Conservation (phyloP, 1,139 yeast genomes). For the Geotrichum siamense region DNA sequence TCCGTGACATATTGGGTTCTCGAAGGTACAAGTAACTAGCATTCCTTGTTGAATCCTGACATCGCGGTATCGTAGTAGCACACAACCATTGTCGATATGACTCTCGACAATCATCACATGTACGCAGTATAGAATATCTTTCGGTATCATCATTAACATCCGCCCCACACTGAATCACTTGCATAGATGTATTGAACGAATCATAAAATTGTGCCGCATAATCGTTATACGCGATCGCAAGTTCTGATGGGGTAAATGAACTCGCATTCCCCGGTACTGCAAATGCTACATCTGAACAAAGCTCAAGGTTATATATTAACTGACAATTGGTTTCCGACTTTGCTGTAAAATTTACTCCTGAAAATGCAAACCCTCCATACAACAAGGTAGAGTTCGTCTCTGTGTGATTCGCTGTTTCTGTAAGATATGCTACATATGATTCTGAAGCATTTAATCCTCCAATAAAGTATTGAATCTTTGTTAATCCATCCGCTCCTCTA, state of each 20-base stretch:
- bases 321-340: slow-evolving; percentile 52
- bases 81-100: slow-evolving; percentile 88
- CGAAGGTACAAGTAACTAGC: slow-evolving; percentile 46
- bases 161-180: slow-evolving; percentile 72
- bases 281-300: slow-evolving; percentile 79
- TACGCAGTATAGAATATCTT: slow-evolving; percentile 61
- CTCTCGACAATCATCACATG: slow-evolving; percentile 64
- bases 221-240: slow-evolving; percentile 52
- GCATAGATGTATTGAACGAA: slow-evolving; percentile 70
- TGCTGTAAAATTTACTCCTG: slow-evolving; percentile 55
- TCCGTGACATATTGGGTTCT: slow-evolving; percentile 51
- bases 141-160: slow-evolving; percentile 39
- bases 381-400: slow-evolving; percentile 21
- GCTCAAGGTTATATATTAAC: slow-evolving; percentile 62
- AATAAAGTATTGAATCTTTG: slow-evolving; percentile 51
- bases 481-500: slow-evolving; percentile 46
- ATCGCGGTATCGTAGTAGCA: slow-evolving; percentile 83
- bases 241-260: slow-evolving; percentile 29
- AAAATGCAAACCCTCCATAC: slow-evolving; percentile 62
- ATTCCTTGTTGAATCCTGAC: slow-evolving; percentile 47
- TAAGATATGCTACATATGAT: slow-evolving; percentile 57
- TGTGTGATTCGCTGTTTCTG: slow-evolving; percentile 39
- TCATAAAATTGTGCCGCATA: slow-evolving; percentile 49
- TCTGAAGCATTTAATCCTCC: slow-evolving; percentile 56
- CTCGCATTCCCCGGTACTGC: slow-evolving; percentile 62